Evolutionary conservation across 2,329 filamentous ascomycete species (phyloP).

Genomic region (Aphanoascus verrucosus): DNA sequence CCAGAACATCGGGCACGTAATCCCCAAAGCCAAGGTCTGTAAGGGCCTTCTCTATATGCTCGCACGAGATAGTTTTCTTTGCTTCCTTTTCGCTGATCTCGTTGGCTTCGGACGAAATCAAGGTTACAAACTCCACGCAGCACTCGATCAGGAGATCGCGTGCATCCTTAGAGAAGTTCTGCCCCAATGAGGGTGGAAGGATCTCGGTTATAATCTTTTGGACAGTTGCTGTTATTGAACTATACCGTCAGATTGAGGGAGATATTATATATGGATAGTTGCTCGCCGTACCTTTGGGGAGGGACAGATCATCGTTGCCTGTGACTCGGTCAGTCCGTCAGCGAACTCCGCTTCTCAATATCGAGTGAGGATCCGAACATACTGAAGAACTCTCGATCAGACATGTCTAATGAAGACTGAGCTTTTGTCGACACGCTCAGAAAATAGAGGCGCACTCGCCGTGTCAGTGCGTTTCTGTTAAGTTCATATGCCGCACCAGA

Average conservation of each 20-base stretch:
- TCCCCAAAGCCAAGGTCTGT: slow-evolving; percentile 86
- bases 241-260: neutral
- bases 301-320: slow-evolving; percentile 50
- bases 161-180: slow-evolving; percentile 89
- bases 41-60: slow-evolving; percentile 91
- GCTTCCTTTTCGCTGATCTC: slow-evolving; percentile 98
- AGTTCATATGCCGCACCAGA: neutral
- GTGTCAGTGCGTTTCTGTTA: no score
- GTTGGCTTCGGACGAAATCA: slow-evolving; percentile 97
- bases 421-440: no score
- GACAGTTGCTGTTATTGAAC: slow-evolving; percentile 46
- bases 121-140: slow-evolving; percentile 97
- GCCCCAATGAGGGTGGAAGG: slow-evolving; percentile 61
- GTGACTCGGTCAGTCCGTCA: slow-evolving; percentile 6
- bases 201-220: slow-evolving; percentile 90
- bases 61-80: slow-evolving; percentile 97
- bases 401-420: slow-evolving; percentile 5
- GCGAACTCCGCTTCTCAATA: neutral
- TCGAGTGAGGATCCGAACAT: neutral
- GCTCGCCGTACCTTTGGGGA: slow-evolving; percentile 43
- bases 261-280: no score
- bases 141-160: slow-evolving; percentile 94
- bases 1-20: slow-evolving; percentile 78
- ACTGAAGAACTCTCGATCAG: slow-evolving; percentile 15
- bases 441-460: no score